Evolutionary conservation across 2,329 filamentous ascomycete genomes (phyloP), one percentile per base, ranked within the genome.

Genomic region (Scedosporium apiospermum): DNA sequence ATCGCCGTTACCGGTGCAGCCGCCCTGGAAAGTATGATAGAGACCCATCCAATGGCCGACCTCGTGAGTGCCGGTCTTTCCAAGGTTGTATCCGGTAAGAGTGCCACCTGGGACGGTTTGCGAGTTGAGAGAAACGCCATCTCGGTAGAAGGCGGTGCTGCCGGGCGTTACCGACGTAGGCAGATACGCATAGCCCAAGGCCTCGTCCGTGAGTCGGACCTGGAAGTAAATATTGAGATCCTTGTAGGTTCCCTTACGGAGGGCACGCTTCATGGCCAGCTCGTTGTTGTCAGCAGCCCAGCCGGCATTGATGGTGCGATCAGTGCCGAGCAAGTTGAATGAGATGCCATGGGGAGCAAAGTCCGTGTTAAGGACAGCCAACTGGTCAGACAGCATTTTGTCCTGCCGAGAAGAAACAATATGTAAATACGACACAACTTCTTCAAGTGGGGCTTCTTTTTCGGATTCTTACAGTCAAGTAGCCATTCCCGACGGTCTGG

Each of bases 41-140:
- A 81, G 73, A 60, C 78, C 78, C 61, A 80, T 69, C 78, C 78
- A 81, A 71, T 81, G 78, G 16, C 78, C 78, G 53, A 77, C 70
- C 69, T 81, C 78, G 71, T 80, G 78, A 42, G 67, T 68, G 30
- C 65, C 67, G 3, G 71, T 71, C 66, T 69, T 70, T 18, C 73
- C 72, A n/a, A 69, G 66, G 67, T 73, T 69, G 65, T 68, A 74
- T 65, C 76, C 72, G 38, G 68, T 65, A 21, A 68, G 67, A 41
- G 67, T 66, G 57, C 77, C 75, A 6, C 74, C 76, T 4, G 76
- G 76, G 18, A 78, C 70, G 18, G 72, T 72, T 61, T 67, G 67
- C 46, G 70, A 70, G 44, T 74, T 69, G 60, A 78, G 70, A 62
- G 72, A 70, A 71, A 79, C 80, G 55, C 76, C 73, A 62, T 78